Conservation (phyloP, 176 grass and related monocot genomes). For the Carex cristatella region DNA sequence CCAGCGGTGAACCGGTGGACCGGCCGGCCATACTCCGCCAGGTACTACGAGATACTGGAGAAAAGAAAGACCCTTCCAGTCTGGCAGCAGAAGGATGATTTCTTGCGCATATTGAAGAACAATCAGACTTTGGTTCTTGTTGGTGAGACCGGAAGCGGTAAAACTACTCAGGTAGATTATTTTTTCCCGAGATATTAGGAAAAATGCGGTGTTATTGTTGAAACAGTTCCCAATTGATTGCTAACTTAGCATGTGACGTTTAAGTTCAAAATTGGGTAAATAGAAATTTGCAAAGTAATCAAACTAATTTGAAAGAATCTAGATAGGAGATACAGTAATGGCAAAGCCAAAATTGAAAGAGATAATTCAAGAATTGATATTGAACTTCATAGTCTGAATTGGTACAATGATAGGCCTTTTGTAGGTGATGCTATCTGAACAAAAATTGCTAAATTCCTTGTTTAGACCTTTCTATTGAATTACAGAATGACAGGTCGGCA, state of each 20-base stretch:
- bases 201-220: neutral
- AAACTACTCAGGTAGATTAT: conserved; percentile 85
- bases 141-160: conserved; percentile 96
- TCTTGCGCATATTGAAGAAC: conserved; percentile 52
- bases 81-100: conserved; percentile 98
- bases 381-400: too few species aligned
- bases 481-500: too few species aligned
- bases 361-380: too few species aligned
- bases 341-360: too few species aligned
- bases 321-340: too few species aligned
- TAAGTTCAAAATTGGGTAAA: too few species aligned
- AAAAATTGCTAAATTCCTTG: too few species aligned
- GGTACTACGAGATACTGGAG: conserved; percentile 80
- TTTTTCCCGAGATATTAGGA: neutral
- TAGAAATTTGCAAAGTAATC: too few species aligned
- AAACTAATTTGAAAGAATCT: too few species aligned
- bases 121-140: conserved; percentile 88
- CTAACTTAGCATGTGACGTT: neutral
- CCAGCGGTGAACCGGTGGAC: conserved; percentile 66
- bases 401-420: too few species aligned
- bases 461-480: too few species aligned
- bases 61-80: conserved; percentile 83
- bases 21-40: conserved; percentile 62
- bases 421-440: too few species aligned
- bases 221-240: neutral